Evolutionary conservation across 148 eudicot species (phyloP), one percentile per base, ranked within the genome.

Genomic region (Fagopyrum homotropicum): DNA sequence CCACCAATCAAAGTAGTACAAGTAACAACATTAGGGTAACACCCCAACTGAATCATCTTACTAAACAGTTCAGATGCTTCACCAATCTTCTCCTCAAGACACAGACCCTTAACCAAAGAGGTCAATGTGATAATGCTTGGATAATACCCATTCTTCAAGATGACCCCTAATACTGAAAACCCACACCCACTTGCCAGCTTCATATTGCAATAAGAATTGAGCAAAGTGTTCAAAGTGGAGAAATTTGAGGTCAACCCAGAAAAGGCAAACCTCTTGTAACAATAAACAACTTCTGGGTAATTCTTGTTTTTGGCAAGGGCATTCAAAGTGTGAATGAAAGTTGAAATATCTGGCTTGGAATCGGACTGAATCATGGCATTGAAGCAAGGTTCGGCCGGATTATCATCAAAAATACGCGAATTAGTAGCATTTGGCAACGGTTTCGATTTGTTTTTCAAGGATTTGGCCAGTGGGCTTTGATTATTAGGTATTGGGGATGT

Each of bases 261-360:
- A 51, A 75, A 81, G 12, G 70, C 83, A 71, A 69, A 78, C 17
- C 66, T 73, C 72, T 88, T 82, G 74, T 77, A 91, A 79, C 82
- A 76, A 77, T 86, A 86, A 29, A 91, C 92, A 61, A 82, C 85
- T 80, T 84, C 82, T 78, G 98, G 90, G 74, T 47, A 72, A 72
- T 72, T 46, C 74, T 46, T 49, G 40, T 49, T 72, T 40, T 46
- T 46, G 54, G 19, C 55, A 72, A 46, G 55, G 30, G 2, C 55
- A 26, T 16, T 72, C 14, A 72, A 26, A 14, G 55, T 22, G n/a
- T 46, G 11, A 47, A 9, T 72, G 54, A 46, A 47, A 19, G 35
- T 47, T 4, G 74, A 72, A 72, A 44, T 45, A 51, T 29, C 52
- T 15, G 69, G 69, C 45, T 16, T 6, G 45, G 69, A 35, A 63